These are phyloP conservation scores for Apocynum venetum DNA, from an alignment of 257 asterid genomes.

Conservation along the genomic window DNA sequence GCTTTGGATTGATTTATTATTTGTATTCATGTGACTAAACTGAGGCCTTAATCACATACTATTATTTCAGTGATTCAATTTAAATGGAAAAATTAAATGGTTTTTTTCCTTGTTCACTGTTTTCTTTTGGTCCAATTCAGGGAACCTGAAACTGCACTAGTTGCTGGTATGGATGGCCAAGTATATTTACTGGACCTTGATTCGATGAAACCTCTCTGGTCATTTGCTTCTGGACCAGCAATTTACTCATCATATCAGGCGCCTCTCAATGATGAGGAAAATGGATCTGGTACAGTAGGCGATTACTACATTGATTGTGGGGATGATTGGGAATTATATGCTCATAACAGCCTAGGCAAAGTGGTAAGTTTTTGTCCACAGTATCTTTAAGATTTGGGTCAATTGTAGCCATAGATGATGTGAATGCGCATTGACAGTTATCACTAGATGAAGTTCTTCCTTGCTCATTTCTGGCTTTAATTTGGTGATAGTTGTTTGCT, in stretches of 20 bases:
- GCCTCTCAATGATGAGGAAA: slow-evolving; percentile 35
- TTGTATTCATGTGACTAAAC: background rate
- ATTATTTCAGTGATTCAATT: background rate
- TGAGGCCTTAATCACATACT: background rate
- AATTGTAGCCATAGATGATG: background rate
- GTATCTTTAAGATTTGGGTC: background rate
- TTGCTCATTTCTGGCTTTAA: background rate
- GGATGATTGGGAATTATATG: slow-evolving; percentile 85
- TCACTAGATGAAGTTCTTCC: background rate
- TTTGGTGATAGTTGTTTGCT: background rate
- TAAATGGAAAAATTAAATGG: background rate
- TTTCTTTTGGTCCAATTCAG: slow-evolving; percentile 25
- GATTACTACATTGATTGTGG: slow-evolving; percentile 80
- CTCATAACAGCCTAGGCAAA: slow-evolving; percentile 71
- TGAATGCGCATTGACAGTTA: background rate
- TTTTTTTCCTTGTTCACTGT: background rate
- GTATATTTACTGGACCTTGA: slow-evolving; percentile 61
- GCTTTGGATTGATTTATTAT: too few relatives aligned
- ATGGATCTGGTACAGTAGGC: slow-evolving; percentile 46
- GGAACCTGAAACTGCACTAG: slow-evolving; percentile 64
- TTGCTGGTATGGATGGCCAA: slow-evolving; percentile 85
- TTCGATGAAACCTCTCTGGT: slow-evolving; percentile 73
- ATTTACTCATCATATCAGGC: slow-evolving; percentile 93
- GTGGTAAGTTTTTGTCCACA: slow-evolving; percentile 39
- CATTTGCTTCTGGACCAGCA: slow-evolving; percentile 70